Percentiles rank a stretch among this genome's conserved stretches.
Conservation (phyloP, 768 basidiomycete genomes). For the Baorangia bicolor region DNA sequence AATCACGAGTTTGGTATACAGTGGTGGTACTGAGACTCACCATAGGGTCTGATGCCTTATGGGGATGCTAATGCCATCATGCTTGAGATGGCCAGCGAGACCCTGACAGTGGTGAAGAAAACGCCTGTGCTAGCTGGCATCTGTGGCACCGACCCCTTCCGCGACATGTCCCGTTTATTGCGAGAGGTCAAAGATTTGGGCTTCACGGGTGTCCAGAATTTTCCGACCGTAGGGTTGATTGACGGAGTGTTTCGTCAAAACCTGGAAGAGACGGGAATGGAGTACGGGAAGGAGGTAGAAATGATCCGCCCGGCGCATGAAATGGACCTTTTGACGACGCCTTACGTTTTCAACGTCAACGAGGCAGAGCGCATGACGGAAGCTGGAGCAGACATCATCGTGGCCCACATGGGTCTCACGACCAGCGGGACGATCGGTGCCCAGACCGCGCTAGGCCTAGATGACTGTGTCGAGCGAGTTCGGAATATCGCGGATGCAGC, state of each 20-base stretch:
- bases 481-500: conserved; percentile 19
- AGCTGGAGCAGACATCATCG: conserved; percentile 27
- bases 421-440: conserved; percentile 28
- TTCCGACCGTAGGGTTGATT: conserved; percentile 30
- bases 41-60: conserved; percentile 28
- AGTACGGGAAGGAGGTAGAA: conserved; percentile 31
- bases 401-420: conserved; percentile 32
- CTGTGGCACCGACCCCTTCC: conserved; percentile 31
- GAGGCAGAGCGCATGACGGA: conserved; percentile 26
- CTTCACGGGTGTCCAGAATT: conserved; percentile 29
- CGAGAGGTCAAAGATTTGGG: conserved; percentile 26
- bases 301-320: conserved; percentile 28
- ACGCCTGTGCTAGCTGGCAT: conserved; percentile 30
- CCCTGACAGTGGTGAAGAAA: conserved; percentile 27
- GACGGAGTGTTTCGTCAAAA: conserved; percentile 30
- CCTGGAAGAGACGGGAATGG: conserved; percentile 32
- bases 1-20: not conserved
- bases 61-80: conserved; percentile 30
- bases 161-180: conserved; percentile 25
- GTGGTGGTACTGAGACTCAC: not conserved
- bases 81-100: conserved; percentile 30
- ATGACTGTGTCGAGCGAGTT: conserved; percentile 24
- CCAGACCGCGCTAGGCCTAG: conserved; percentile 21
- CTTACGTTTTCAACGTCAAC: conserved; percentile 29
- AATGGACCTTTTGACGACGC: conserved; percentile 25